These are phyloP conservation scores for Plasmodiophora brassicae DNA, from an alignment of 208 protist genomes.

Conservation along the genomic window DNA sequence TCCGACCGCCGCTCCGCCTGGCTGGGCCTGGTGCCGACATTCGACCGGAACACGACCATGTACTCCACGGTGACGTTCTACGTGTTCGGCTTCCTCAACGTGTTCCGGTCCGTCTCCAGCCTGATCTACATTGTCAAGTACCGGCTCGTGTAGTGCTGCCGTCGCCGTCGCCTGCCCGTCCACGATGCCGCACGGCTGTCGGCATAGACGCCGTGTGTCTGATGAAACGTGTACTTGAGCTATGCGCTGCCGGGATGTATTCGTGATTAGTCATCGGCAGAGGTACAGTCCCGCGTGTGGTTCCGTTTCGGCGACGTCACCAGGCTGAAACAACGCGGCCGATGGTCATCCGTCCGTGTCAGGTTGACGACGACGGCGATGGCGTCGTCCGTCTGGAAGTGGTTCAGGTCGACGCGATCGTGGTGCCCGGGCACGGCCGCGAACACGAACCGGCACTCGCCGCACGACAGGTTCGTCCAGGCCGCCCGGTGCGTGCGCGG, in stretches of 20 bases:
- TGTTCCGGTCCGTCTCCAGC: constrained; percentile 8
- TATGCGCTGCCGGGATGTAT: no score
- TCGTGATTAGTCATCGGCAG: no score
- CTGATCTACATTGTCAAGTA: constrained; percentile 5
- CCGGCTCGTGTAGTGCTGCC: no score
- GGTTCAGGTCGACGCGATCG: neutral
- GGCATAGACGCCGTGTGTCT: no score
- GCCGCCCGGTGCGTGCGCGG: neutral
- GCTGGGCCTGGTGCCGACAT: neutral
- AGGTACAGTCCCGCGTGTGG: no score
- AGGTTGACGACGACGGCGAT: neutral
- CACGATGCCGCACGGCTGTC: no score
- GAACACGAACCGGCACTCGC: neutral
- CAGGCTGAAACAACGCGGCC: neutral
- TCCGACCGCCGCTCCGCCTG: neutral
- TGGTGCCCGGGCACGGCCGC: neutral
- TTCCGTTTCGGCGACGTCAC: no score
- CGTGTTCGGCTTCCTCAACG: neutral
- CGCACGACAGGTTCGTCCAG: neutral
- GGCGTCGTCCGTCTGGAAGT: neutral
- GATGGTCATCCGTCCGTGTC: neutral
- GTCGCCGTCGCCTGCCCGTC: no score
- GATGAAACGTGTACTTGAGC: no score
- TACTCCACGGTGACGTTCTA: neutral
- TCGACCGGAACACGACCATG: neutral